These are phyloP conservation scores for Hygrocybe punicea DNA, from an alignment of 768 basidiomycete genomes.

Conservation along the genomic window DNA sequence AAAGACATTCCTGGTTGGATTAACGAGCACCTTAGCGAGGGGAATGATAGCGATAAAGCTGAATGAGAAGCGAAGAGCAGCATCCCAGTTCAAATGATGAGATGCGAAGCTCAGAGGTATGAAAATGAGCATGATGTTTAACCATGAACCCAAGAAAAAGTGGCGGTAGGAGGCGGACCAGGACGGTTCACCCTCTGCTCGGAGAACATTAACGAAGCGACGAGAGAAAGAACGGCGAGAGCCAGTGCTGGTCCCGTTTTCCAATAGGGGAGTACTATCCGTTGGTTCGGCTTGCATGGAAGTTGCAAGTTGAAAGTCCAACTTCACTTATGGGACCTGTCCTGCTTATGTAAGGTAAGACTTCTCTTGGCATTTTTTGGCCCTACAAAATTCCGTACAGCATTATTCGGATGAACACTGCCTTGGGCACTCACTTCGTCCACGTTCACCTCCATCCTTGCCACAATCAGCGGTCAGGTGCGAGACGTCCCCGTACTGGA, in stretches of 20 bases:
- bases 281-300: conserved; percentile 36
- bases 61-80: conserved; percentile 66
- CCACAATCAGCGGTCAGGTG: conserved; percentile 49
- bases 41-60: conserved; percentile 84
- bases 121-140: conserved; percentile 76
- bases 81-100: conserved; percentile 71
- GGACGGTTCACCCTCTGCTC: conserved; percentile 61
- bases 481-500: conserved; percentile 51
- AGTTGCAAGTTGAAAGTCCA: neutral
- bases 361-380: neutral
- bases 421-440: conserved; percentile 37
- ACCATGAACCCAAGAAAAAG: conserved; percentile 62
- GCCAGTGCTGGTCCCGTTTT: conserved; percentile 35
- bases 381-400: too few relatives aligned
- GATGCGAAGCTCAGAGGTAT: conserved; percentile 70
- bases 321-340: neutral
- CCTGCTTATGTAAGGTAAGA: neutral
- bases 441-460: conserved; percentile 46
- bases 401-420: neutral
- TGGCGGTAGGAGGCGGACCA: conserved; percentile 55
- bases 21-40: conserved; percentile 72
- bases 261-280: conserved; percentile 50
- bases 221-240: conserved; percentile 25
- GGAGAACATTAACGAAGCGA: conserved; percentile 42
- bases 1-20: neutral